Percentiles rank a stretch among this genome's conserved stretches.
Evolutionary conservation across 2,329 filamentous ascomycete species (phyloP).

Genomic region (Ophiosphaerella korrae): DNA sequence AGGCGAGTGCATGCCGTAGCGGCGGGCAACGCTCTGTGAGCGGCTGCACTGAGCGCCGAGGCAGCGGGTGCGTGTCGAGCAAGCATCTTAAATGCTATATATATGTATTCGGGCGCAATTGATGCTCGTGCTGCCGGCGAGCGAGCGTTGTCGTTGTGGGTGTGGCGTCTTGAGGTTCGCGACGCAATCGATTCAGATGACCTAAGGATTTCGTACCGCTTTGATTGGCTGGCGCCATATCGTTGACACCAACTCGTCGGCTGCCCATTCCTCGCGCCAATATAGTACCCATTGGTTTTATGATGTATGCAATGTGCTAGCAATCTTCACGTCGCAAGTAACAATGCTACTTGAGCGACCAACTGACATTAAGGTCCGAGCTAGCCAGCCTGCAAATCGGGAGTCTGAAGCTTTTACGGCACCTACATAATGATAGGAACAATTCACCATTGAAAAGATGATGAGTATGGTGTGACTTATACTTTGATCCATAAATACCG

Average conservation of each 20-base stretch:
- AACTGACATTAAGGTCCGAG: too few relatives aligned
- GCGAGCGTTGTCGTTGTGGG: conserved; percentile 33
- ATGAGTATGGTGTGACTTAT: not conserved
- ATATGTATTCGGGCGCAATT: conserved; percentile 43
- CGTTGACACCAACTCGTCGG: conserved; percentile 27
- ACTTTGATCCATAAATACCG: not conserved
- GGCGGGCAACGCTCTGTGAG: conserved; percentile 50
- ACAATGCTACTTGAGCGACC: too few relatives aligned
- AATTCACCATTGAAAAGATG: not conserved
- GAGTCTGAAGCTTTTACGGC: too few relatives aligned
- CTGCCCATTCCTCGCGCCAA: too few relatives aligned
- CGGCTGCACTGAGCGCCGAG: conserved; percentile 47
- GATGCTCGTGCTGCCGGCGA: conserved; percentile 38
- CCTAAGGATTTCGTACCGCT: conserved; percentile 19
- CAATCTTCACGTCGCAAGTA: too few relatives aligned
- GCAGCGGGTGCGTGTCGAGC: conserved; percentile 47
- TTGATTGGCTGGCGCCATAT: conserved; percentile 24
- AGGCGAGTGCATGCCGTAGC: conserved; percentile 46
- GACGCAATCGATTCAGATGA: conserved; percentile 19
- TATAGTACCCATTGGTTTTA: too few relatives aligned
- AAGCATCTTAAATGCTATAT: conserved; percentile 45
- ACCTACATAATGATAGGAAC: too few relatives aligned
- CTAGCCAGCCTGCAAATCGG: too few relatives aligned
- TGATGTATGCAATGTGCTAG: too few relatives aligned
- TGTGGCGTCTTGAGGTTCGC: conserved; percentile 39